Percentiles rank a stretch among this genome's conserved stretches.
These are phyloP conservation scores for Stephania japonica DNA, from an alignment of 164 flowering plant genomes.

Conservation along the genomic window DNA sequence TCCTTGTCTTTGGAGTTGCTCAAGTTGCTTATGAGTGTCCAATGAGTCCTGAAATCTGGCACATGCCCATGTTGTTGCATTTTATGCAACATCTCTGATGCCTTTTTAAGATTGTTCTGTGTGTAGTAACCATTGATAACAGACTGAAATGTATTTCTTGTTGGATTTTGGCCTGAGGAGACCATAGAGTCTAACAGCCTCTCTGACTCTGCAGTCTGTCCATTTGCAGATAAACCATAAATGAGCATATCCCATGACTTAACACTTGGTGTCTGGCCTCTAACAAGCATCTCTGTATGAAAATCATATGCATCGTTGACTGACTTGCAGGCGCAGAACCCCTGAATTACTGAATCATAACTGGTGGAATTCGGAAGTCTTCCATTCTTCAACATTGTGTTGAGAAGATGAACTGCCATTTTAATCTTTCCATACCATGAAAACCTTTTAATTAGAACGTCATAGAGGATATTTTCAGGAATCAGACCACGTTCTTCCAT, in stretches of 20 bases:
- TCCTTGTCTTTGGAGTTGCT: slow-evolving; percentile 33
- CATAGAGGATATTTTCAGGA: slow-evolving; percentile 40
- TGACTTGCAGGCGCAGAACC: slow-evolving; percentile 33
- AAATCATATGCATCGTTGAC: slow-evolving; percentile 57
- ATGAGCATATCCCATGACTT: slow-evolving; percentile 46
- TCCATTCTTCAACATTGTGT: slow-evolving; percentile 59
- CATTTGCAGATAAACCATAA: slow-evolving; percentile 32
- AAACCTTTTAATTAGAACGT: slow-evolving; percentile 47
- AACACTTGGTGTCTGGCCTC: slow-evolving; percentile 48
- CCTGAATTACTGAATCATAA: slow-evolving; percentile 50
- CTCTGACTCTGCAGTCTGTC: slow-evolving; percentile 53
- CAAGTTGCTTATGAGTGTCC: slow-evolving; percentile 79
- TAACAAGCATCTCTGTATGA: slow-evolving; percentile 66
- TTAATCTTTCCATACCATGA: slow-evolving; percentile 35
- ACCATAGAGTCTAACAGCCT: slow-evolving; percentile 39
- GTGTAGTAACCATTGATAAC: slow-evolving; percentile 43
- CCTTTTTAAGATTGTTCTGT: slow-evolving; percentile 50
- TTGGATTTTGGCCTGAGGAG: slow-evolving; percentile 49
- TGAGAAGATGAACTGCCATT: slow-evolving; percentile 58
- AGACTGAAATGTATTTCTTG: slow-evolving; percentile 37
- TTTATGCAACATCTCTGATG: slow-evolving; percentile 45
- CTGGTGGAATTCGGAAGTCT: slow-evolving; percentile 42
- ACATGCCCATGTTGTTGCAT: slow-evolving; percentile 70
- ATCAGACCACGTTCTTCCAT: slow-evolving; percentile 35
- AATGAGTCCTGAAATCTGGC: slow-evolving; percentile 79